phyloP scores from a whole-genome alignment of 805 yeast genomes.

The Naumovozyma dairenensis region DNA sequence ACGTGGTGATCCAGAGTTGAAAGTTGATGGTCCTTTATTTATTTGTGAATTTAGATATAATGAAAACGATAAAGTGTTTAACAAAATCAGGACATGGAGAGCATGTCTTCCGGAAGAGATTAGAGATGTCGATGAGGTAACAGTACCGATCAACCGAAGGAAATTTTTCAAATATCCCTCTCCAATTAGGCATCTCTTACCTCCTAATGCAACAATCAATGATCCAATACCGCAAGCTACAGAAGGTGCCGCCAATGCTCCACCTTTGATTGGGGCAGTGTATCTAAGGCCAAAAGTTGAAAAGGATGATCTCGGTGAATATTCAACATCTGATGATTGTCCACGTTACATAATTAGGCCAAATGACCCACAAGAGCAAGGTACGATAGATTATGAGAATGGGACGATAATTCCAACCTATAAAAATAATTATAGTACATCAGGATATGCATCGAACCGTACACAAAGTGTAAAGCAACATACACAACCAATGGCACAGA shows the following conservation, averaged over 20 bases:
- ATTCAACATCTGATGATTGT: slow-evolving; percentile 40
- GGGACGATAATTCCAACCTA: slow-evolving; percentile 27
- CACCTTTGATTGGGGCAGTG: slow-evolving; percentile 91
- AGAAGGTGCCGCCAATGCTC: slow-evolving; percentile 75
- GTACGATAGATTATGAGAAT: slow-evolving; percentile 24
- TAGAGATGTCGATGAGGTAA: slow-evolving; percentile 72
- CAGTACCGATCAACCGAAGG: slow-evolving; percentile 58
- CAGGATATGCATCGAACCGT: no score
- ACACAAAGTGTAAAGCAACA: no score
- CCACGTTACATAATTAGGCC: slow-evolving; percentile 38
- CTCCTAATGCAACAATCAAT: slow-evolving; percentile 58
- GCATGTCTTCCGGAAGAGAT: slow-evolving; percentile 97
- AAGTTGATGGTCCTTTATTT: slow-evolving; percentile 74
- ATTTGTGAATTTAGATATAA: slow-evolving; percentile 93
- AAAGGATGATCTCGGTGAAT: slow-evolving; percentile 77
- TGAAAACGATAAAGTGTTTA: slow-evolving; percentile 81
- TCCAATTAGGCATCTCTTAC: slow-evolving; percentile 70
- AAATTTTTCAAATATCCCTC: slow-evolving; percentile 69
- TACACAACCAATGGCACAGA: no score
- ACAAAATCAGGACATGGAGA: slow-evolving; percentile 95
- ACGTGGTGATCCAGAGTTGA: slow-evolving; percentile 84
- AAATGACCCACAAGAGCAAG: slow-evolving; percentile 31
- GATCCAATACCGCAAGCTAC: slow-evolving; percentile 79
- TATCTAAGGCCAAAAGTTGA: slow-evolving; percentile 65
- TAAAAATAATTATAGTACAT: no score